Conservation (phyloP, 2,329 filamentous ascomycete species). For the Neopestalotiopsis sp. region DNA sequence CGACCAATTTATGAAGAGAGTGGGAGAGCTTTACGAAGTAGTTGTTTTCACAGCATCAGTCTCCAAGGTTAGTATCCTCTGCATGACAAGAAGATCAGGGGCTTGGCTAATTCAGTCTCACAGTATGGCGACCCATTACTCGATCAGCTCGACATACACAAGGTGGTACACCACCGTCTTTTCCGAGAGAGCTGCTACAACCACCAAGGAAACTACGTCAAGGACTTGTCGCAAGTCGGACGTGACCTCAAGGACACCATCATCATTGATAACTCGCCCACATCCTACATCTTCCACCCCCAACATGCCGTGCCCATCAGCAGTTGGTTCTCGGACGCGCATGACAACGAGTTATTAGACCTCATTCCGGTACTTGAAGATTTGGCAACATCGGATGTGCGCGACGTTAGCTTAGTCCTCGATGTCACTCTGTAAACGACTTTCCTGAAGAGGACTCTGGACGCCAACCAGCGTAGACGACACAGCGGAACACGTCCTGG, state of each 20-base stretch:
- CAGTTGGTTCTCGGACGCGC: constrained; percentile 99
- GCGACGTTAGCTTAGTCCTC: constrained; percentile 95
- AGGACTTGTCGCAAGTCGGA: constrained; percentile 96
- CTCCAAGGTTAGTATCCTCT: constrained; percentile 73
- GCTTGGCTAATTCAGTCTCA: constrained; percentile 28
- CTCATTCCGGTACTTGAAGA: constrained; percentile 98
- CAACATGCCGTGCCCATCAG: constrained; percentile 99
- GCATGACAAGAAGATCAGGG: not conserved
- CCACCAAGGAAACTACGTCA: constrained; percentile 99
- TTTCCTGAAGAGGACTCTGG: constrained; percentile 32
- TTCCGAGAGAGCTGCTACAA: constrained; percentile 99
- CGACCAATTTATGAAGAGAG: constrained; percentile 97
- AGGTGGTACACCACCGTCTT: constrained; percentile 92
- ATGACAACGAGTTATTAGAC: constrained; percentile 98
- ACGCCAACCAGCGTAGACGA: constrained; percentile 35
- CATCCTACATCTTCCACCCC: constrained; percentile 98
- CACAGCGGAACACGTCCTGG: constrained; percentile 63
- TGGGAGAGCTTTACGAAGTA: constrained; percentile 96
- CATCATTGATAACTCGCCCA: constrained; percentile 99
- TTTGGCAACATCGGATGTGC: constrained; percentile 83
- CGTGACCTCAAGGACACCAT: constrained; percentile 96
- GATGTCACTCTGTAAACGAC: constrained; percentile 77
- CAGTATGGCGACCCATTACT: constrained; percentile 95
- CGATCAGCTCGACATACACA: constrained; percentile 96
- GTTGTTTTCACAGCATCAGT: constrained; percentile 99